These are phyloP conservation scores for Thalassiosira hispida DNA, from an alignment of 352 stramenopile genomes.

Conservation along the genomic window DNA sequence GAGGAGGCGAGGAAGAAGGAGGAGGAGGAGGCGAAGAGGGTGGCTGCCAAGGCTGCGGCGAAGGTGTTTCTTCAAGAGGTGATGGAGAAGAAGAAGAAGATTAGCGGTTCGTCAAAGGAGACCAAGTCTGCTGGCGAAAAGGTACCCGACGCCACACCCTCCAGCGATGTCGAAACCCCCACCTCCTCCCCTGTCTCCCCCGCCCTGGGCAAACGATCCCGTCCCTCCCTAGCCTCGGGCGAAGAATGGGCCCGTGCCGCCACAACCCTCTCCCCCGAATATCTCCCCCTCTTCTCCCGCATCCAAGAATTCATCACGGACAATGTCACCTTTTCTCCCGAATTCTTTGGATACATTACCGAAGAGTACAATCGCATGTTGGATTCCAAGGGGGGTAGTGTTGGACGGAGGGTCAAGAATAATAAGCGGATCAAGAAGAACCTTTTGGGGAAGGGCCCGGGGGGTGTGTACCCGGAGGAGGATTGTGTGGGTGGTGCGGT, in stretches of 20 bases:
- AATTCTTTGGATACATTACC: slow-evolving; percentile 69
- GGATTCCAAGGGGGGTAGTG: slow-evolving; percentile 36
- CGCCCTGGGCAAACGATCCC: slow-evolving; percentile 58
- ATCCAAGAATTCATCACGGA: slow-evolving; percentile 70
- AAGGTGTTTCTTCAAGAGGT: slow-evolving; percentile 1
- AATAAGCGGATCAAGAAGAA: slow-evolving; percentile 50
- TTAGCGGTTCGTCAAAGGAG: too few species aligned
- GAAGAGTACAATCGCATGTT: slow-evolving; percentile 64
- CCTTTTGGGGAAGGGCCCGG: slow-evolving; percentile 38
- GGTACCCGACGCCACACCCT: not conserved
- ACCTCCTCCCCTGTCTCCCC: slow-evolving; percentile 3
- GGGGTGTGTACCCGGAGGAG: slow-evolving; percentile 47
- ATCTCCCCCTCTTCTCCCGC: slow-evolving; percentile 42
- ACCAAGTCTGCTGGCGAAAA: not conserved
- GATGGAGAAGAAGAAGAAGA: not conserved
- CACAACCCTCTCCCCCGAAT: slow-evolving; percentile 43
- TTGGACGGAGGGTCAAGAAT: slow-evolving; percentile 25
- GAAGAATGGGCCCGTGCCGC: slow-evolving; percentile 66
- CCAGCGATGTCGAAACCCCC: slow-evolving; percentile 3
- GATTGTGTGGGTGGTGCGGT: slow-evolving; percentile 52
- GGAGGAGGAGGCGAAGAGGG: slow-evolving; percentile 6
- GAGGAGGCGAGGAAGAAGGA: not conserved
- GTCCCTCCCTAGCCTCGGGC: slow-evolving; percentile 58
- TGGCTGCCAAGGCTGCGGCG: slow-evolving; percentile 6
- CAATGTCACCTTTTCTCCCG: slow-evolving; percentile 70